These are phyloP conservation scores for Penicillium waksmanii DNA, from an alignment of 495 filamentous ascomycete species.

Conservation along the genomic window DNA sequence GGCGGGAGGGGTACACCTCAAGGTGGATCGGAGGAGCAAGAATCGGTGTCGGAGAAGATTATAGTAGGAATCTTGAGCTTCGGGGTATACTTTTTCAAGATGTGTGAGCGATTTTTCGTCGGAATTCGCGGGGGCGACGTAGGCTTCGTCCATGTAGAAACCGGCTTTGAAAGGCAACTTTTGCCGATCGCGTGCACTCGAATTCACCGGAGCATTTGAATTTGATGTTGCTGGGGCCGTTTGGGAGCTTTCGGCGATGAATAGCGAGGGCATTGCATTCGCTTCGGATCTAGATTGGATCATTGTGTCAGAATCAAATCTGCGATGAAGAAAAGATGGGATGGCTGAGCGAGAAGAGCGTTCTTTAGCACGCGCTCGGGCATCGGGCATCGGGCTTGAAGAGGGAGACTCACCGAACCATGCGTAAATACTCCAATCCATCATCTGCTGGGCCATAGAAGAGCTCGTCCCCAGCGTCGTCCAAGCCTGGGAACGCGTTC, in stretches of 20 bases:
- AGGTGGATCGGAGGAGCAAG: conserved; percentile 56
- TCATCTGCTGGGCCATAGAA: conserved; percentile 56
- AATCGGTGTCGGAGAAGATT: conserved; percentile 64
- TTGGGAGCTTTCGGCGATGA: conserved; percentile 49
- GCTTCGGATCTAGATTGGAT: conserved; percentile 67
- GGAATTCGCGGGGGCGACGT: conserved; percentile 22
- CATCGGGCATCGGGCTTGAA: conserved; percentile 9
- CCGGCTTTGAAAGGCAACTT: conserved; percentile 12
- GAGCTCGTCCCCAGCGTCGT: conserved; percentile 55
- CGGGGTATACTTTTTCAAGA: conserved; percentile 33
- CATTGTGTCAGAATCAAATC: conserved; percentile 16
- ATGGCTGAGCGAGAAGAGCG: conserved; percentile 32
- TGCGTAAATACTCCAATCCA: conserved; percentile 74
- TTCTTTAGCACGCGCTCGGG: conserved; percentile 29
- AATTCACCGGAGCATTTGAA: background rate
- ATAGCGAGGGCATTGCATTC: conserved; percentile 66
- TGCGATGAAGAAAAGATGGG: conserved; percentile 10
- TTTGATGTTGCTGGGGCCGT: background rate
- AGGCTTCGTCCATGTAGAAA: conserved; percentile 31
- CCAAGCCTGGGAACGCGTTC: conserved; percentile 76
- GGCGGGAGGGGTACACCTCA: conserved; percentile 58
- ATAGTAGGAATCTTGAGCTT: conserved; percentile 66
- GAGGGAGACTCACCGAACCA: conserved; percentile 70
- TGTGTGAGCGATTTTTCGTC: background rate
- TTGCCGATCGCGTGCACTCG: background rate